Conservation (phyloP, 1,139 yeast species). For the Entelexis sorbosivorans region DNA sequence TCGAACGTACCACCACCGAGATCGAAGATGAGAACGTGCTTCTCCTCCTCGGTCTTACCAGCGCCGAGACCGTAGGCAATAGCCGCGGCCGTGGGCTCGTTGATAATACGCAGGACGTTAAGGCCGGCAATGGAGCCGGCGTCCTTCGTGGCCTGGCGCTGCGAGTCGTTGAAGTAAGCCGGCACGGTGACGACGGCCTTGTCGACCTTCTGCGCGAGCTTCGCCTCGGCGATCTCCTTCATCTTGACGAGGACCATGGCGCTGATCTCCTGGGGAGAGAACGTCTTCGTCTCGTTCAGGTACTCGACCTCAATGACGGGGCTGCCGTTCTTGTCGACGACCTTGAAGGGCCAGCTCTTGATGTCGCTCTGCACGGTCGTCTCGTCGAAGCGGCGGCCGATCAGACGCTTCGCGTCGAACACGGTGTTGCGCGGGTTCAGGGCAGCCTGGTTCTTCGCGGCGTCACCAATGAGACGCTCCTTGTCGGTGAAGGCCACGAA, state of each 20-base stretch:
- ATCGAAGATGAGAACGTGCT: constrained; percentile 84
- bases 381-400: constrained; percentile 89
- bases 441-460: constrained; percentile 98
- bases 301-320: constrained; percentile 88
- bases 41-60: constrained; percentile 69
- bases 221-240: constrained; percentile 97
- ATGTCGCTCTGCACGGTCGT: constrained; percentile 88
- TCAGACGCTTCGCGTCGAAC: constrained; percentile 95
- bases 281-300: constrained; percentile 85
- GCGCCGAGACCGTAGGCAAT: constrained; percentile 97
- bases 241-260: constrained; percentile 94
- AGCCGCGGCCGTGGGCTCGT: constrained; percentile 98
- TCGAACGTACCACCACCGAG: constrained; percentile 98
- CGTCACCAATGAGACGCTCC: constrained; percentile 98
- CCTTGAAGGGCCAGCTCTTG: constrained; percentile 97
- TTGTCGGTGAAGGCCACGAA: constrained; percentile 95
- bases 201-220: constrained; percentile 85
- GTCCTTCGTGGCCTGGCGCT: constrained; percentile 97
- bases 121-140: constrained; percentile 97
- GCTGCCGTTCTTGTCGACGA: constrained; percentile 70
- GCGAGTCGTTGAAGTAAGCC: constrained; percentile 95
- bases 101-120: constrained; percentile 89
- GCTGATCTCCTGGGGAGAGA: constrained; percentile 96
- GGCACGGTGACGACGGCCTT: constrained; percentile 95
- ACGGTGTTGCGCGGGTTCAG: constrained; percentile 93